A percentile compares a stretch with the other conserved stretches of the same genome.
phyloP scores from a whole-genome alignment of 805 yeast genomes.

The Candida coquimbonensis region DNA sequence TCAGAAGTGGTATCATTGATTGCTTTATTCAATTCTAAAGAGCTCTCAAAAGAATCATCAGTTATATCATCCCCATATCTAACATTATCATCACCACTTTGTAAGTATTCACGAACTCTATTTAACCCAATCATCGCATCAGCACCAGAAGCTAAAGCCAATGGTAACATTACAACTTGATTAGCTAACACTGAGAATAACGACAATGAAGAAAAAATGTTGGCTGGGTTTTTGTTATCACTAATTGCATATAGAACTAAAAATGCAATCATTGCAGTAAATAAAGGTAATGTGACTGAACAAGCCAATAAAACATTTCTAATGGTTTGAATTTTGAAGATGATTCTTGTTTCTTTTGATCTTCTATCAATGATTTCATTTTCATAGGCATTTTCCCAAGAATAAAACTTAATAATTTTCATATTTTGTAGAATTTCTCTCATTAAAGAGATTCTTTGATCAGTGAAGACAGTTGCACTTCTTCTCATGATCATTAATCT shows the following conservation, averaged over 20 bases:
- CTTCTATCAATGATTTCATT: slow-evolving; percentile 46
- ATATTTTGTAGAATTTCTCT: slow-evolving; percentile 57
- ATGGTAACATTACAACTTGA: slow-evolving; percentile 63
- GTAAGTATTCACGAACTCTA: slow-evolving; percentile 48
- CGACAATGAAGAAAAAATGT: slow-evolving; percentile 63
- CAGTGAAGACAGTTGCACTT: slow-evolving; percentile 53
- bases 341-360: slow-evolving; percentile 45
- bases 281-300: slow-evolving; percentile 41
- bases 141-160: slow-evolving; percentile 59
- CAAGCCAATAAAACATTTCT: slow-evolving; percentile 48
- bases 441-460: slow-evolving; percentile 51
- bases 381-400: slow-evolving; percentile 79
- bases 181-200: slow-evolving; percentile 55
- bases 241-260: slow-evolving; percentile 32
- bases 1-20: neutral
- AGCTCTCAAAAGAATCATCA: no score
- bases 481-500: slow-evolving; percentile 45
- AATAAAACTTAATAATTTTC: slow-evolving; percentile 71
- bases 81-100: slow-evolving; percentile 31
- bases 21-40: no score
- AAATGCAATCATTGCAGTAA: slow-evolving; percentile 51
- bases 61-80: slow-evolving; percentile 2
- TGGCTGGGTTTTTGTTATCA: slow-evolving; percentile 44
- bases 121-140: slow-evolving; percentile 60
- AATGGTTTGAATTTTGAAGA: slow-evolving; percentile 52